Percentiles rank a stretch among this genome's conserved stretches.
phyloP scores from a whole-genome alignment of 192 early-diverging fungal species.

The Rhizophagus sp. region DNA sequence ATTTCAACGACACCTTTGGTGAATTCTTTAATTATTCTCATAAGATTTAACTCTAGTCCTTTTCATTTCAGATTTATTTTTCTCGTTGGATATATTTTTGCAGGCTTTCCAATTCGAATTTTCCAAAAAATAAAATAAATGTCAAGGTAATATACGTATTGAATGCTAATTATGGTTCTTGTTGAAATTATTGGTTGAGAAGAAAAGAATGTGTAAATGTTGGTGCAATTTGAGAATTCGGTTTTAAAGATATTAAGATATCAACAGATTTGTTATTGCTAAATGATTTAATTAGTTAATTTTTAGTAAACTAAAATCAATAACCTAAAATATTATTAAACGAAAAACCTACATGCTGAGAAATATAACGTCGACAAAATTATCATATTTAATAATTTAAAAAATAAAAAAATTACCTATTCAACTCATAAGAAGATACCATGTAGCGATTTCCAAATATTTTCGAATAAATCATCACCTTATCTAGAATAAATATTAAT shows the following conservation, averaged over 20 bases:
- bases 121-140: background rate
- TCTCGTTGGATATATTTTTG: background rate
- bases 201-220: background rate
- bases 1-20: background rate
- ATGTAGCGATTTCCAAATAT: background rate
- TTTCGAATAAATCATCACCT: background rate
- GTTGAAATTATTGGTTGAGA: background rate
- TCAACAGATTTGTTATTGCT: slow-evolving; percentile 2
- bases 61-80: no score
- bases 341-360: background rate
- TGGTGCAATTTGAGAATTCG: background rate
- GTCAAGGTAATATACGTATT: background rate
- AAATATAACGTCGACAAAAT: background rate
- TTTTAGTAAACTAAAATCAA: background rate
- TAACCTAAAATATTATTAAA: background rate
- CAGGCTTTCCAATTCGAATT: background rate
- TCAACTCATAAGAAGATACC: background rate
- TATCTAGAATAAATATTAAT: no score
- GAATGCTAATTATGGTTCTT: background rate
- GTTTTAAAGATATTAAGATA: background rate
- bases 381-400: no score
- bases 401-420: background rate
- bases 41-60: background rate
- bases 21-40: background rate
- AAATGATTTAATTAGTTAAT: background rate